Base-by-base conservation (phyloP, 495 filamentous ascomycete genomes). In the Astrocystis sublimbata region DNA sequence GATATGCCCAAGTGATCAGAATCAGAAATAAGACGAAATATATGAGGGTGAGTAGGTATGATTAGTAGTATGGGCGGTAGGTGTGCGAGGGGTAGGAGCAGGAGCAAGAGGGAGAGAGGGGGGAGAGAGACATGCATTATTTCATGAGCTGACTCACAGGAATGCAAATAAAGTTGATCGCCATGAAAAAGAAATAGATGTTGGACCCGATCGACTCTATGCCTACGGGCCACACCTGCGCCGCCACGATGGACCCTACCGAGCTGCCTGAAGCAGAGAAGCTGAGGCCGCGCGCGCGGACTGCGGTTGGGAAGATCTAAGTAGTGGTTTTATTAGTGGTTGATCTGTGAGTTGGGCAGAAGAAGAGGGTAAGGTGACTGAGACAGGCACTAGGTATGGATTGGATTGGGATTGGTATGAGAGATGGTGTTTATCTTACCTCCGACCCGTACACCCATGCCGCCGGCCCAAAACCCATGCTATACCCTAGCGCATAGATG, bases 361-460 rank as follows among this genome's bases (percentile, higher is more conserved):
- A 38, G 35, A 13, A 4, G 2, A 12, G 35, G 35, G 7, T 2
- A 12, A 12, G 3, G 35, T 8, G 7, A 38, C 9, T 38, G 35
- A 10, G 15, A 5, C 35, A n/a, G n/a, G n/a, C n/a, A n/a, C n/a
- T n/a, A n/a, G n/a, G n/a, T n/a, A n/a, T n/a, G n/a, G n/a, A n/a
- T n/a, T n/a, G n/a, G n/a, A n/a, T n/a, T n/a, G n/a, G n/a, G n/a
- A n/a, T n/a, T n/a, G n/a, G n/a, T n/a, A 66, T 2, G 24, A 36
- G 13, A 36, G 3, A 24, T 53, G 17, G 33, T 17, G n/a, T 19
- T 17, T 50, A 33, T 10, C 67, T 54, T 60, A 83, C 80, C 74
- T 86, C 83, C 0, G 83, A 78, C 1, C 83, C 81, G 47, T 86
- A 85, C 0, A 86, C 83, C 83, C 83, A 86, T 0, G 83, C 75